Evolutionary conservation across 768 basidiomycete species (phyloP), one percentile per base, ranked within the genome.

Genomic region (Russula vinacea): DNA sequence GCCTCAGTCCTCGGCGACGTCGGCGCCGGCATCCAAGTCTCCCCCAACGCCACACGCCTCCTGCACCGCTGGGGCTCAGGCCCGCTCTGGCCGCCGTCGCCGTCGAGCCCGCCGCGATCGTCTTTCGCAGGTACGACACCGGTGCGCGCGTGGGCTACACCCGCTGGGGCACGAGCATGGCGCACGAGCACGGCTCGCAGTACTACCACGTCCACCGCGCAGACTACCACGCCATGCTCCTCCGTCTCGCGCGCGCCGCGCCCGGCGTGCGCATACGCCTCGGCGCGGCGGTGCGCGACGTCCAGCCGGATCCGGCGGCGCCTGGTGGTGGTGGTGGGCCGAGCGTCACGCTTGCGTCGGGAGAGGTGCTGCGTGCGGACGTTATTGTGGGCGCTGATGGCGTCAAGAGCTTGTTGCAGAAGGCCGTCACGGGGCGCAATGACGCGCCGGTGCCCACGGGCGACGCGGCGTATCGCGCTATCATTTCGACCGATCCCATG

Each of bases 401-500:
- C 32, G 73, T 82, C 56, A 85, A 81, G 73, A 85, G 84, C 67
- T 64, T 73, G 17, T 68, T 84, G 1, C 80, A 80, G 67, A 74
- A 80, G 37, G 77, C 82, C 39, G 78, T 85, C n/a, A 79, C 83
- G 0, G 78, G 78, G 0, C 73, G 73, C 0, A 76, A 79, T 49
- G 76, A 77, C 39, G 76, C 81, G 0, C 78, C 78, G 0, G 66
- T 68, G 10, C 77, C 83, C 5, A 87, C 87, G 0, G 87, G 85
- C 0, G 85, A 88, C 68, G 81, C 83, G 0, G 86, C 84, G 0
- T 88, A 85, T 68, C 79, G 86, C 56, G 82, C 83, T 5, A 75
- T 80, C 33, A 75, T 88, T 40, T 75, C 81, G 2, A 76, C 83
- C 0, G 74, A 70, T 42, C 52, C 74, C 1, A 74, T 87, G 71